Conservation (phyloP, 208 protist species). For the Crithidia mellificae region DNA sequence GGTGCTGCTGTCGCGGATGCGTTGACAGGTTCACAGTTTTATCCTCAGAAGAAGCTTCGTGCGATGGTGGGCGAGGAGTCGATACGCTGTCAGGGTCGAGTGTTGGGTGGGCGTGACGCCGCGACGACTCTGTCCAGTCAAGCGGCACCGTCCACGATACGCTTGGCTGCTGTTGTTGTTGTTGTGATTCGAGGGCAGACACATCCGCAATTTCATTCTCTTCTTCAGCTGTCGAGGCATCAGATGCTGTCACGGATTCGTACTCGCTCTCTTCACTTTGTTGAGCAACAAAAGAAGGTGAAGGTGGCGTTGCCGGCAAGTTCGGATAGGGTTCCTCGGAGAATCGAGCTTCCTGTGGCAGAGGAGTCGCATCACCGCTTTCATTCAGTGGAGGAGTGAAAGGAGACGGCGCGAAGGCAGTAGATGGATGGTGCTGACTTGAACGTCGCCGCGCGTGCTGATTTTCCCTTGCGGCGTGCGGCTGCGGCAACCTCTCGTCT, state of each 20-base stretch:
- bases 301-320: not conserved
- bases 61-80: not conserved
- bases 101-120: not conserved
- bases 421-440: not conserved
- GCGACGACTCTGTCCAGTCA: not conserved
- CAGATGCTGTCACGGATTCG: too few relatives aligned
- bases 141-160: slow-evolving; percentile 31
- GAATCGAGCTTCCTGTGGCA: not conserved
- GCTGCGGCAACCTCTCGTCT: not conserved
- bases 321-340: not conserved
- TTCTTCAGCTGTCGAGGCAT: too few relatives aligned
- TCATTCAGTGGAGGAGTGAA: not conserved
- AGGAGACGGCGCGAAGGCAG: too few relatives aligned
- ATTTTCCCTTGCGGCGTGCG: not conserved
- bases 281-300: not conserved
- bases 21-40: too few relatives aligned
- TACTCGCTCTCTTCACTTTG: not conserved
- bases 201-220: not conserved
- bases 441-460: not conserved
- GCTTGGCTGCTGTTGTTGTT: slow-evolving; percentile 6
- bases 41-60: not conserved
- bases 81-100: not conserved
- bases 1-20: not conserved
- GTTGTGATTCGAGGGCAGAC: not conserved
- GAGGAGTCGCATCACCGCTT: not conserved